Conservation (phyloP, 148 eudicot species). For the Cornus controversa region DNA sequence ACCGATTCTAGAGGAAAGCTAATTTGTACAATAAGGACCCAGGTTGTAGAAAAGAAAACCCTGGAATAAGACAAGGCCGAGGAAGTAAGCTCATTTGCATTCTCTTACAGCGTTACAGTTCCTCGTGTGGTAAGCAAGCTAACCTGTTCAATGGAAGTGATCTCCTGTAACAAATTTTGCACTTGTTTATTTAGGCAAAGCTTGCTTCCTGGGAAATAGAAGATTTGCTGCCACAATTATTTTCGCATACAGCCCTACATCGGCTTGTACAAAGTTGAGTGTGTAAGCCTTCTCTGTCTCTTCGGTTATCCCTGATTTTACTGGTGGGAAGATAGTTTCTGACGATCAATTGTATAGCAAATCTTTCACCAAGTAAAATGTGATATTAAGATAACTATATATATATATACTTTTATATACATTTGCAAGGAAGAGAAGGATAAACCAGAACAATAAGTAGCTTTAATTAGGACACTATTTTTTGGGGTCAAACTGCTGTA, state of each 20-base stretch:
- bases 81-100: neutral
- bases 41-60: neutral
- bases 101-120: neutral
- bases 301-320: neutral
- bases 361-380: neutral
- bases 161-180: neutral
- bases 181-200: neutral
- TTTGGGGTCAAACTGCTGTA: conserved; percentile 18
- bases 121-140: neutral
- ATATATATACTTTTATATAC: neutral
- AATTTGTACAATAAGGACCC: conserved; percentile 9
- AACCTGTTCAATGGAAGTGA: neutral
- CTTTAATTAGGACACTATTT: conserved; percentile 6
- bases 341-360: conserved; percentile 6
- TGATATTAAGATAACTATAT: conserved; percentile 7
- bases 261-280: conserved; percentile 23
- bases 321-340: conserved; percentile 7
- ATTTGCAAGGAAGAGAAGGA: neutral
- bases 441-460: conserved; percentile 7
- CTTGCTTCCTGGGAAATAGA: neutral
- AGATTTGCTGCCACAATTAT: neutral
- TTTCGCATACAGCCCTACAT: neutral
- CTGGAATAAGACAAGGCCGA: neutral
- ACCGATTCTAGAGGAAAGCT: neutral
- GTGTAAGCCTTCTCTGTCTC: neutral